A percentile compares a stretch with the other conserved stretches of the same genome.
Conservation (phyloP, 2,329 filamentous ascomycete genomes). For the Sporothrix inflata region DNA sequence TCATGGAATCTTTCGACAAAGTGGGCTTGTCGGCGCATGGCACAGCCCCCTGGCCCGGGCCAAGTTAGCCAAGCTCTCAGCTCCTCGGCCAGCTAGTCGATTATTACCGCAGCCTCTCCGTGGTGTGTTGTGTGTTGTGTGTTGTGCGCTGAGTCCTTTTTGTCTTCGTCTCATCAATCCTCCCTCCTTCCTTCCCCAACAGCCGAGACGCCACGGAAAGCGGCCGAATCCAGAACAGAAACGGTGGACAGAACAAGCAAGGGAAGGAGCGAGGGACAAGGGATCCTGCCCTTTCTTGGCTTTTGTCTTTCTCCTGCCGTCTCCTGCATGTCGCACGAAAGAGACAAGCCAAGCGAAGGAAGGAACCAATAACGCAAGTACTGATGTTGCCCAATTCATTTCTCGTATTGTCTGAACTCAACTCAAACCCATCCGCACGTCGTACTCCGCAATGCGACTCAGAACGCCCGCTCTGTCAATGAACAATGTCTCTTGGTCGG, state of each 20-base stretch:
- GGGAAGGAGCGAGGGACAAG: not conserved
- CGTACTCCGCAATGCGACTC: not conserved
- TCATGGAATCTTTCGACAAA: conserved; percentile 7
- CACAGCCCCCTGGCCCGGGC: not conserved
- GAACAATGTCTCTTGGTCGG: not conserved
- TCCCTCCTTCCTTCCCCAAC: not conserved
- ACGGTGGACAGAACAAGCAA: not conserved
- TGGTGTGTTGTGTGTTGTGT: no score
- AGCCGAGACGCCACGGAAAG: not conserved
- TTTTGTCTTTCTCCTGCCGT: not conserved
- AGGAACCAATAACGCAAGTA: not conserved
- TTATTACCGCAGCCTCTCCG: conserved; percentile 18
- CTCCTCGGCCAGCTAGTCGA: not conserved
- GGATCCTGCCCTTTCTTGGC: not conserved
- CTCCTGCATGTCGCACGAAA: not conserved
- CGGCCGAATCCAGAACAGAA: not conserved
- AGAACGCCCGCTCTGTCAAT: no score
- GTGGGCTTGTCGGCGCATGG: not conserved
- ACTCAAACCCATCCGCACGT: not conserved
- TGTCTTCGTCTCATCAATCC: not conserved
- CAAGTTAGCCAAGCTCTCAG: not conserved
- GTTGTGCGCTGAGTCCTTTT: no score
- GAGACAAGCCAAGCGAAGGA: conserved; percentile 9
- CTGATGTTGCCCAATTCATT: not conserved
- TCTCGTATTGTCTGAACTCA: not conserved